Percentiles rank a stretch among this genome's conserved stretches.
Conservation (phyloP, 2,329 filamentous ascomycete genomes). For the Tothia fuscella region DNA sequence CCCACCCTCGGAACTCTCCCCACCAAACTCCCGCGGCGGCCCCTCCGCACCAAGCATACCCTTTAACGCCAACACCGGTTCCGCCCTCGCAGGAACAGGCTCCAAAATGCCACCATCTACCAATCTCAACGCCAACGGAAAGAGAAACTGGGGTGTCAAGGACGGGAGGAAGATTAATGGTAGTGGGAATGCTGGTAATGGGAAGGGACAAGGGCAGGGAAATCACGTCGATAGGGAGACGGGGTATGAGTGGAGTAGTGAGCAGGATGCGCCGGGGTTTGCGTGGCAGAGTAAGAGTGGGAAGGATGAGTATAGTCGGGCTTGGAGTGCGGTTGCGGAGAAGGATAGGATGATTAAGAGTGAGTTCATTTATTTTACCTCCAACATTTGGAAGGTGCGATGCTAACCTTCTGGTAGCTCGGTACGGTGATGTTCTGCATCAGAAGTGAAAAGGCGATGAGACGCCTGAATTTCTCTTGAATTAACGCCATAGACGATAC, state of each 20-base stretch:
- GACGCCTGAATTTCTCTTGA: too few species aligned
- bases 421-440: conserved; percentile 13
- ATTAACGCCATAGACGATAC: too few species aligned
- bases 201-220: conserved; percentile 44
- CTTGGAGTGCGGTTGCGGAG: conserved; percentile 1
- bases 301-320: conserved; percentile 8
- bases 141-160: conserved; percentile 48
- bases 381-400: conserved; percentile 2
- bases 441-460: too few species aligned
- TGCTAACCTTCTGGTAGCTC: conserved; percentile 14
- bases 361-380: conserved; percentile 9
- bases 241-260: conserved; percentile 46
- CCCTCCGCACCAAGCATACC: conserved; percentile 57
- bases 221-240: too few species aligned
- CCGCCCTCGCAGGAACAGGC: conserved; percentile 51
- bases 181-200: conserved; percentile 61
- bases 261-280: conserved; percentile 47
- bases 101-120: conserved; percentile 56
- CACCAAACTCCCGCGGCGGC: conserved; percentile 54
- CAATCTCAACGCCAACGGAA: conserved; percentile 72
- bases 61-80: too few species aligned
- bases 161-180: conserved; percentile 41
- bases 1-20: conserved; percentile 40
- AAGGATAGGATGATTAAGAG: conserved; percentile 10
- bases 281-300: conserved; percentile 9